These are phyloP conservation scores for Paracamarosporium sp. DNA, from an alignment of 2,329 filamentous ascomycete genomes.

Conservation along the genomic window DNA sequence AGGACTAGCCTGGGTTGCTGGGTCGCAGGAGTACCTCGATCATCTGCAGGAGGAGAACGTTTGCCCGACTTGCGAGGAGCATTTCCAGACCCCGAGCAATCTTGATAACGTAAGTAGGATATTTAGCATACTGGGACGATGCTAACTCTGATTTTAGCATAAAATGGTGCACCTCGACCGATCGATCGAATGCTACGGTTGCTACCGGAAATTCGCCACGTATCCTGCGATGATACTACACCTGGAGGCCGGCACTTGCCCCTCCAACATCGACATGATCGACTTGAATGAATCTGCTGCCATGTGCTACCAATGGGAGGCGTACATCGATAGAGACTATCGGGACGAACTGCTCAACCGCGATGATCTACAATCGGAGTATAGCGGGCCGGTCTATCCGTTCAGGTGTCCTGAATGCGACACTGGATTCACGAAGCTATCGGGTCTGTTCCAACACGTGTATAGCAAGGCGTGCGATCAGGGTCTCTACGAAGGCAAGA, in stretches of 20 bases:
- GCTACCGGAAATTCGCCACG: conserved; percentile 12
- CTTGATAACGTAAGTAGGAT: conserved; percentile 16
- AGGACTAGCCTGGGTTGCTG: conserved; percentile 13
- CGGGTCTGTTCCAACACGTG: conserved; percentile 17
- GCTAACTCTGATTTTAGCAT: conserved; percentile 16
- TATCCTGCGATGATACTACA: conserved; percentile 20
- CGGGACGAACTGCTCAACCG: conserved; percentile 5
- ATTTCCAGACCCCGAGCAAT: conserved; percentile 16
- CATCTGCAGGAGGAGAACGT: conserved; percentile 21
- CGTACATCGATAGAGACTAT: conserved; percentile 5
- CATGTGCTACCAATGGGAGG: neutral
- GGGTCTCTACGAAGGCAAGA: conserved; percentile 11
- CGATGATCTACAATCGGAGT: conserved; percentile 1
- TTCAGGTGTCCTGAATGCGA: conserved; percentile 8
- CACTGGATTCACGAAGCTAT: conserved; percentile 13
- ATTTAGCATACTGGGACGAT: neutral
- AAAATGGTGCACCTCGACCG: conserved; percentile 16
- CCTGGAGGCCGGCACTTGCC: conserved; percentile 13
- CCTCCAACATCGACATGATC: conserved; percentile 1
- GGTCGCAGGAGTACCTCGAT: conserved; percentile 10
- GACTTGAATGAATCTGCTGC: conserved; percentile 17
- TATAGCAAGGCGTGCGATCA: conserved; percentile 17
- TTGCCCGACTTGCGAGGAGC: conserved; percentile 15
- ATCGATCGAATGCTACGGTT: conserved; percentile 13
- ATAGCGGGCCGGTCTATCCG: conserved; percentile 3